Conservation (phyloP, 768 basidiomycete species). For the Leccinum boreale region DNA sequence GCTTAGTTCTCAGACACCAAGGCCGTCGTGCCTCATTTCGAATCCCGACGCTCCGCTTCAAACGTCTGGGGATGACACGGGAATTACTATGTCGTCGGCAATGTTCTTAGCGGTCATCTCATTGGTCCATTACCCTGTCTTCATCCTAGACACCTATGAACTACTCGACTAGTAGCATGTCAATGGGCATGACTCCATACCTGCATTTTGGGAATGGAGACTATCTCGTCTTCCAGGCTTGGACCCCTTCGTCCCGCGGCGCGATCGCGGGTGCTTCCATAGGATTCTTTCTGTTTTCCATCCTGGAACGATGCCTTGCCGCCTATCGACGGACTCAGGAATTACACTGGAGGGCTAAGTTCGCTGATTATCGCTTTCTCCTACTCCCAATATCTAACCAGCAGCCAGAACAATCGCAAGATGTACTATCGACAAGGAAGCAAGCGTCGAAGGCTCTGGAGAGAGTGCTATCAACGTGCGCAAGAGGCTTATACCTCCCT, state of each 20-base stretch:
- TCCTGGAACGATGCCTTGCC: constrained; percentile 68
- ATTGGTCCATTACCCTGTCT: background rate
- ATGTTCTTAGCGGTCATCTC: background rate
- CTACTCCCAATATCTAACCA: background rate
- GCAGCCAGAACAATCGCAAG: constrained; percentile 7
- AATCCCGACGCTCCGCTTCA: background rate
- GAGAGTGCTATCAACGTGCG: constrained; percentile 6
- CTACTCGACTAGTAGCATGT: constrained; percentile 12
- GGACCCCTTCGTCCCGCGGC: constrained; percentile 65
- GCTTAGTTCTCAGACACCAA: too few species aligned
- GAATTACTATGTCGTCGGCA: background rate
- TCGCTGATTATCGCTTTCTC: constrained; percentile 8
- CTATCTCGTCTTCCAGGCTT: constrained; percentile 60
- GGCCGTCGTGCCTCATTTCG: background rate
- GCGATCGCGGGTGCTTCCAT: constrained; percentile 76
- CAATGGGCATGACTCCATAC: constrained; percentile 56
- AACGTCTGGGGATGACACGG: background rate
- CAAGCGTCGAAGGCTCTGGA: background rate
- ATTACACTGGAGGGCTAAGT: constrained; percentile 60
- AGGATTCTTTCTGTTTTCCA: constrained; percentile 60
- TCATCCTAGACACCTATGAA: background rate
- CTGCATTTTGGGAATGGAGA: constrained; percentile 69
- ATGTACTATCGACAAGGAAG: constrained; percentile 1
- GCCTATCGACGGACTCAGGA: constrained; percentile 54
- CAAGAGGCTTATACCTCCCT: constrained; percentile 48